Conservation (phyloP, 2,329 filamentous ascomycete genomes). For the Periconia sp. region DNA sequence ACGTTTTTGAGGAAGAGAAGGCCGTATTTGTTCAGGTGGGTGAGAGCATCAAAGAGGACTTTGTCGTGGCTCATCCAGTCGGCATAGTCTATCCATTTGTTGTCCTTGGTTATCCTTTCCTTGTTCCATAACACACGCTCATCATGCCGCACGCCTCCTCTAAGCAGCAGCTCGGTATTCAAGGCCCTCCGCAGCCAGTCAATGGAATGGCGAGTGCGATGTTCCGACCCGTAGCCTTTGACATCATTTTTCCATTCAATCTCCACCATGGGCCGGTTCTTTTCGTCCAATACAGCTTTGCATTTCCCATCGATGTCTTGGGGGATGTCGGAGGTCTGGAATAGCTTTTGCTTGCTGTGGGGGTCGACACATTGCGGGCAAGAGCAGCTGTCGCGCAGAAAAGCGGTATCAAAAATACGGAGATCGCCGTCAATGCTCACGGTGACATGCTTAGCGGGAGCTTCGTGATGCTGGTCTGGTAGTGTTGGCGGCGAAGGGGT, state of each 20-base stretch:
- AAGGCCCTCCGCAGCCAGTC: constrained; percentile 34
- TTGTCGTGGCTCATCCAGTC: constrained; percentile 67
- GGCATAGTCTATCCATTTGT: constrained; percentile 65
- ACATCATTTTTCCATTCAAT: constrained; percentile 66
- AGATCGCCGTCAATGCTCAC: constrained; percentile 36
- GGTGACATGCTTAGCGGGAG: constrained; percentile 28
- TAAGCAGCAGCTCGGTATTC: constrained; percentile 33
- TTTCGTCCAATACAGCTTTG: constrained; percentile 35
- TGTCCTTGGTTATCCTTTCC: constrained; percentile 48
- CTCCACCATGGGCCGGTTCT: constrained; percentile 51
- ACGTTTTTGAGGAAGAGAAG: constrained; percentile 77
- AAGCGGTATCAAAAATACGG: constrained; percentile 36
- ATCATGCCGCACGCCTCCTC: constrained; percentile 38
- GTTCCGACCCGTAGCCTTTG: constrained; percentile 44
- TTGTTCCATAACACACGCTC: constrained; percentile 51
- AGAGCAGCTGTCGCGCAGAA: constrained; percentile 60
- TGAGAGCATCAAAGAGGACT: constrained; percentile 63
- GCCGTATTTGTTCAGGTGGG: constrained; percentile 66
- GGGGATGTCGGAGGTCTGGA: constrained; percentile 67
- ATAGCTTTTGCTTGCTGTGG: constrained; percentile 64
- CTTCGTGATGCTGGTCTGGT: neutral
- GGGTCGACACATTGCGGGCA: constrained; percentile 61
- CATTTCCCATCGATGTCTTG: constrained; percentile 37
- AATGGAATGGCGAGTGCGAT: constrained; percentile 45
- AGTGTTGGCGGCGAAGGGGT: too few species aligned